A percentile compares a stretch with the other conserved stretches of the same genome.
Conservation (phyloP, 2,329 filamentous ascomycete species). For the Fusarium marasasianum region DNA sequence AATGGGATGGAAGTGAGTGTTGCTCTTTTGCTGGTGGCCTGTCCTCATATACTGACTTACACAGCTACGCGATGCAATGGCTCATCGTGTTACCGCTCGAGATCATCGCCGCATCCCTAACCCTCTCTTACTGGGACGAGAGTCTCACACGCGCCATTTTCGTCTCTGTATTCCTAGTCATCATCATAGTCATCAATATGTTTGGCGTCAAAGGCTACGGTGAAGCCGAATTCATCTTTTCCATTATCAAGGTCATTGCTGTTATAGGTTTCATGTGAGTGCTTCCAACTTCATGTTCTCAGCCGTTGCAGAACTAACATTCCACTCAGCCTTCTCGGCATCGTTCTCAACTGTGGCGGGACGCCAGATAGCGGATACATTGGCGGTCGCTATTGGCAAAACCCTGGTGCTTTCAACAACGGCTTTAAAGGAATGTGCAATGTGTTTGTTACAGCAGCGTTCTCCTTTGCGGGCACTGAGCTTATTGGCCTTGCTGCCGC, state of each 20-base stretch:
- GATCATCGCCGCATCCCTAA: constrained; percentile 86
- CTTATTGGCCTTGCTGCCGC: constrained; percentile 80
- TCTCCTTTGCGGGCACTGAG: constrained; percentile 80
- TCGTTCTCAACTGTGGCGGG: constrained; percentile 86
- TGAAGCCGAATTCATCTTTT: constrained; percentile 89
- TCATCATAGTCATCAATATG: constrained; percentile 84
- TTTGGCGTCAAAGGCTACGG: constrained; percentile 91
- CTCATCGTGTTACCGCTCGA: constrained; percentile 84
- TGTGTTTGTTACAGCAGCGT: constrained; percentile 80
- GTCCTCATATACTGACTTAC: background rate
- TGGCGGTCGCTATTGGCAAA: constrained; percentile 78
- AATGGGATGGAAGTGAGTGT: constrained; percentile 87
- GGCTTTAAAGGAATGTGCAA: constrained; percentile 85
- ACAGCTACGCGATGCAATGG: constrained; percentile 87
- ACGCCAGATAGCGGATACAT: constrained; percentile 79
- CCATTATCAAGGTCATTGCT: constrained; percentile 84
- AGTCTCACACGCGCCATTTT: constrained; percentile 75
- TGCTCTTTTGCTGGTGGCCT: constrained; percentile 22
- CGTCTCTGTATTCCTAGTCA: constrained; percentile 80
- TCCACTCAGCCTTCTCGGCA: constrained; percentile 75
- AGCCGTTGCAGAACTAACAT: constrained; percentile 42
- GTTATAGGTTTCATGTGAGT: constrained; percentile 87
- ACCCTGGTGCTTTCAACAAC: constrained; percentile 86
- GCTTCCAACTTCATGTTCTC: constrained; percentile 9
- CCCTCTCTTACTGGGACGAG: constrained; percentile 81